Percentiles rank a stretch among this genome's conserved stretches.
Evolutionary conservation across 1,284 basidiomycete genomes (phyloP).

Genomic region (Abortiporus biennis): DNA sequence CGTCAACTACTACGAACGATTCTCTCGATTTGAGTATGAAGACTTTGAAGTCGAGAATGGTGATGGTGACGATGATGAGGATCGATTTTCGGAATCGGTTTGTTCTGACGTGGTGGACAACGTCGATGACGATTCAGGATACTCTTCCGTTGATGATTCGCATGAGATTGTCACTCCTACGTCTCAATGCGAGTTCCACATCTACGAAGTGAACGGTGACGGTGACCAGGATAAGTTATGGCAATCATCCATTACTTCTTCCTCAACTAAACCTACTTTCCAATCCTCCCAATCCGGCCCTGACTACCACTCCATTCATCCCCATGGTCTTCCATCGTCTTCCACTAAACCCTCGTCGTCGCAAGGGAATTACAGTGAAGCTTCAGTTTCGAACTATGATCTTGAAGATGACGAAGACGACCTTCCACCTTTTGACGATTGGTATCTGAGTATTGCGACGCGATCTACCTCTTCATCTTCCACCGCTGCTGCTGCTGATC

Average conservation of each 20-base stretch:
- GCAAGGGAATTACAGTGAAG: neutral
- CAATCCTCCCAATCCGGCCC: neutral
- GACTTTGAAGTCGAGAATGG: neutral
- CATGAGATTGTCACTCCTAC: neutral
- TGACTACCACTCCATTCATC: conserved; percentile 1
- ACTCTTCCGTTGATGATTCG: neutral
- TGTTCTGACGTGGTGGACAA: conserved; percentile 1
- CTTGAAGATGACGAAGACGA: conserved; percentile 14
- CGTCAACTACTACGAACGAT: conserved; percentile 5
- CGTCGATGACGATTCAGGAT: conserved; percentile 4
- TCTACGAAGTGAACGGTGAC: no score
- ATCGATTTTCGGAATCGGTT: conserved; percentile 3
- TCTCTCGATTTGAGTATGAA: neutral
- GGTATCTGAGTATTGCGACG: conserved; percentile 18
- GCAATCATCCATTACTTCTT: no score
- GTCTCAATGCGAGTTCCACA: no score
- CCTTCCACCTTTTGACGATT: conserved; percentile 22
- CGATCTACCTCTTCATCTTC: conserved; percentile 6
- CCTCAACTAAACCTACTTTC: neutral
- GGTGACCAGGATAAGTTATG: no score
- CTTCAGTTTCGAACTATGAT: neutral
- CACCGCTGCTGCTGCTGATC: no score
- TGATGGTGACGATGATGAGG: neutral
- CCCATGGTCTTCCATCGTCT: no score
- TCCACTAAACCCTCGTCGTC: conserved; percentile 4